Conservation (phyloP, 2,329 filamentous ascomycete species). For the Fusarium marasasianum region DNA sequence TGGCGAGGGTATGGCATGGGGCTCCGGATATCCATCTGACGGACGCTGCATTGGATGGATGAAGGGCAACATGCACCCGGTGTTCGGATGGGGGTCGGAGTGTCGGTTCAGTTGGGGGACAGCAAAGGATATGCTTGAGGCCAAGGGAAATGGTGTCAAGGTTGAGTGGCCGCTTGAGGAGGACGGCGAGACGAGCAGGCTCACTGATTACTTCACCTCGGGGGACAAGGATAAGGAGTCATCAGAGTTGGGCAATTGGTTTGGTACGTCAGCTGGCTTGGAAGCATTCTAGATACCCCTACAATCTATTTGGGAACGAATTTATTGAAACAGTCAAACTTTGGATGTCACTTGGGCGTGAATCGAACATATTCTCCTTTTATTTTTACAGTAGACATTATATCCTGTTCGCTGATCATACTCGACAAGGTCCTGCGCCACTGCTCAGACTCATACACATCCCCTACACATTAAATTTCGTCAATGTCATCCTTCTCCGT, state of each 20-base stretch:
- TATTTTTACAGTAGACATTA: constrained; percentile 40
- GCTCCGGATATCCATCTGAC: constrained; percentile 94
- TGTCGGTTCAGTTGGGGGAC: constrained; percentile 97
- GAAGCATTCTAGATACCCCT: constrained; percentile 70
- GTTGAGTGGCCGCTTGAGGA: constrained; percentile 87
- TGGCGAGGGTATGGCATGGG: constrained; percentile 71
- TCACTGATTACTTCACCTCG: constrained; percentile 79
- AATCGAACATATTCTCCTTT: constrained; percentile 3
- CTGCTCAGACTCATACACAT: constrained; percentile 23
- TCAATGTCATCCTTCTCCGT: constrained; percentile 61
- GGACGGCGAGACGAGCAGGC: constrained; percentile 70
- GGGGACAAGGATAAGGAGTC: constrained; percentile 55
- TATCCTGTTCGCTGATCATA: constrained; percentile 43
- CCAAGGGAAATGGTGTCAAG: constrained; percentile 71
- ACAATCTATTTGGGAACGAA: not conserved
- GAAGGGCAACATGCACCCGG: constrained; percentile 84
- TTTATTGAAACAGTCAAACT: not conserved
- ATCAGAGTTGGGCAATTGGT: constrained; percentile 83
- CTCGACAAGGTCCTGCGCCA: constrained; percentile 16
- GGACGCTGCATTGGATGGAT: constrained; percentile 83
- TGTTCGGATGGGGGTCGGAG: constrained; percentile 95
- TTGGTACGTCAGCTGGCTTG: constrained; percentile 74
- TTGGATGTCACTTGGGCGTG: not conserved
- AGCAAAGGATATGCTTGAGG: constrained; percentile 89
- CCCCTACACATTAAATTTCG: constrained; percentile 62